Conservation (phyloP, 768 basidiomycete genomes). For the Tylopilus intermedius region DNA sequence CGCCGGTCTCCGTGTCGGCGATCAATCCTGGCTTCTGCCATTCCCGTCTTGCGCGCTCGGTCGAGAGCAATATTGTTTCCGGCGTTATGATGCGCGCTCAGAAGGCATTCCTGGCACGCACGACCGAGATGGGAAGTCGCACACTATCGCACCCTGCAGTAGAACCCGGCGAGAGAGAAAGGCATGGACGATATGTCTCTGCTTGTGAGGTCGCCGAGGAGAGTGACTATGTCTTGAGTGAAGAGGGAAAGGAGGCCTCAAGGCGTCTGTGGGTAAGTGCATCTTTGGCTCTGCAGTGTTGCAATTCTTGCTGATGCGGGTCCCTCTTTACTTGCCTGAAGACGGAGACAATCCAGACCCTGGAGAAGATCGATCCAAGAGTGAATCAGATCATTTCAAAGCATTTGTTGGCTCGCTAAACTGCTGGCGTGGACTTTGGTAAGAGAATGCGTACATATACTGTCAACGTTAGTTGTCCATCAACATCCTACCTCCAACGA, state of each 20-base stretch:
- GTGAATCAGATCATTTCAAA: constrained; percentile 25
- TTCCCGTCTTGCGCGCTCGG: constrained; percentile 27
- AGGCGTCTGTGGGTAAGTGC: constrained; percentile 32
- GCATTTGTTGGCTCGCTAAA: constrained; percentile 17
- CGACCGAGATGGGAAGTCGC: constrained; percentile 34
- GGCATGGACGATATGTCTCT: constrained; percentile 15
- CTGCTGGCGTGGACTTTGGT: too few species aligned
- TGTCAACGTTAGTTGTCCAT: too few species aligned
- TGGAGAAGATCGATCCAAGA: constrained; percentile 26
- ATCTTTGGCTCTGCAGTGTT: not conserved
- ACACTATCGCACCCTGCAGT: constrained; percentile 33
- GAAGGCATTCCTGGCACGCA: constrained; percentile 25
- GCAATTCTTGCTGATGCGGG: constrained; percentile 1
- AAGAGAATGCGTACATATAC: too few species aligned
- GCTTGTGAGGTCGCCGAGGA: constrained; percentile 25
- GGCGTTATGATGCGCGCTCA: not conserved
- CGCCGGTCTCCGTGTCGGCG: constrained; percentile 28
- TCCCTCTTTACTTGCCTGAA: not conserved
- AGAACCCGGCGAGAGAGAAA: constrained; percentile 22
- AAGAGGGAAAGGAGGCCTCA: constrained; percentile 28
- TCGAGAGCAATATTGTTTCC: constrained; percentile 6
- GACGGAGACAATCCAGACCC: constrained; percentile 27
- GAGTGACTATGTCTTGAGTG: constrained; percentile 30
- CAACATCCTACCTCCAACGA: too few species aligned
- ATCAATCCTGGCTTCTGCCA: constrained; percentile 35